phyloP scores from a whole-genome alignment of 2,329 filamentous ascomycete species.

The Pseudogymnoascus sp. region DNA sequence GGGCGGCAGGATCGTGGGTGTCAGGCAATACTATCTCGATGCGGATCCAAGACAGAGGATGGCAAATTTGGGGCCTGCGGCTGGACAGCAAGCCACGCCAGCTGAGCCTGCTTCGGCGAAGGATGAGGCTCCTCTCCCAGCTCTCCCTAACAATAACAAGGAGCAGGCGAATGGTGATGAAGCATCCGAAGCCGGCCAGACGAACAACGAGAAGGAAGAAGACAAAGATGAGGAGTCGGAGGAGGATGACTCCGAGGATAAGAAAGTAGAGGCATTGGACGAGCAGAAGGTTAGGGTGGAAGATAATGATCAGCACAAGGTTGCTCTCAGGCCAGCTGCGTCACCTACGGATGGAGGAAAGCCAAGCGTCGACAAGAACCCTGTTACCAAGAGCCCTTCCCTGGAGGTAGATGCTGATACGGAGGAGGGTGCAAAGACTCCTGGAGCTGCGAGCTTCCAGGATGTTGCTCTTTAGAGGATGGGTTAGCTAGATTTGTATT shows the following conservation, averaged over 20 bases:
- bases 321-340: conserved; percentile 42
- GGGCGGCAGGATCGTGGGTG: conserved; percentile 85
- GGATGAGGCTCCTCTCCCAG: conserved; percentile 19
- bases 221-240: conserved; percentile 25
- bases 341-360: conserved; percentile 28
- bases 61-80: conserved; percentile 18
- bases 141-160: conserved; percentile 18
- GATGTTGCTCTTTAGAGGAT: conserved; percentile 50
- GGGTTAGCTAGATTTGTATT: conserved; percentile 1
- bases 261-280: conserved; percentile 33
- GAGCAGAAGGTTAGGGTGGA: conserved; percentile 54
- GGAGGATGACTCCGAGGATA: conserved; percentile 22
- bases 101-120: conserved; percentile 18
- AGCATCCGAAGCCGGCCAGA: conserved; percentile 17
- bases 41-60: conserved; percentile 50
- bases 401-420: conserved; percentile 13
- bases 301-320: conserved; percentile 49
- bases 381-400: conserved; percentile 7
- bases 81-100: conserved; percentile 16
- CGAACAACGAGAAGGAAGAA: conserved; percentile 17
- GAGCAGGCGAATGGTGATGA: conserved; percentile 24
- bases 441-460: conserved; percentile 55
- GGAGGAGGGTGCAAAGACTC: conserved; percentile 32
- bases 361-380: conserved; percentile 10
- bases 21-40: conserved; percentile 93